Conservation (phyloP, 2,329 filamentous ascomycete genomes). For the Cytospora leucostoma region DNA sequence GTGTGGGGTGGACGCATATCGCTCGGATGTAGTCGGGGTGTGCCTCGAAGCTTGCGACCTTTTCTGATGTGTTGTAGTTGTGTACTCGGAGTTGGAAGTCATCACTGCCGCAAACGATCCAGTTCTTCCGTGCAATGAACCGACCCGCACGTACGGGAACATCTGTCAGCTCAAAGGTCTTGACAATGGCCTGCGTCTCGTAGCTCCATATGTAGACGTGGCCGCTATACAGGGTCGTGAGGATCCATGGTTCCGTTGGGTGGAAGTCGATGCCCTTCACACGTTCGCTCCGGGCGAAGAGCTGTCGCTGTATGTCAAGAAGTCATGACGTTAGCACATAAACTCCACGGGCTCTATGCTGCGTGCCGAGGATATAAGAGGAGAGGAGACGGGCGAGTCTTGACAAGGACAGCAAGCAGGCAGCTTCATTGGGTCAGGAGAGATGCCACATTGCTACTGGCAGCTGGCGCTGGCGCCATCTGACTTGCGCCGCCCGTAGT, state of each 20-base stretch:
- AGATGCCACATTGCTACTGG: neutral
- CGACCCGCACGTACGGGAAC: conserved; percentile 95
- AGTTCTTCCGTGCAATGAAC: conserved; percentile 97
- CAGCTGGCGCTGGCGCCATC: neutral
- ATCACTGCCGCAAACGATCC: conserved; percentile 94
- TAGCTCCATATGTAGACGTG: conserved; percentile 99
- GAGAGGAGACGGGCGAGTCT: neutral
- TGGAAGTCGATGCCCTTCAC: conserved; percentile 98
- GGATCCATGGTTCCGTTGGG: conserved; percentile 64
- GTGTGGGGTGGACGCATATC: conserved; percentile 91
- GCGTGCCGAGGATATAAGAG: neutral
- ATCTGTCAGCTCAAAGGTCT: conserved; percentile 98
- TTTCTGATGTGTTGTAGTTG: conserved; percentile 99
- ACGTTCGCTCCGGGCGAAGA: conserved; percentile 88
- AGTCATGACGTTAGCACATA: conserved; percentile 37
- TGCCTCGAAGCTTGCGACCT: conserved; percentile 95
- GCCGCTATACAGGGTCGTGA: conserved; percentile 52
- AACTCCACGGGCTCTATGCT: neutral
- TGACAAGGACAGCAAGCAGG: neutral
- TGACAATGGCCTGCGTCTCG: conserved; percentile 94
- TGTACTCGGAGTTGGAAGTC: conserved; percentile 88
- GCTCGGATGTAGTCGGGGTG: conserved; percentile 98
- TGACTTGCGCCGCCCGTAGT: neutral
- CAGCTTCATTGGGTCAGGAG: neutral
- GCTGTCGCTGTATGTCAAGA: conserved; percentile 64